Percentiles rank a stretch among this genome's conserved stretches.
These are phyloP conservation scores for Hypoxylon sp. DNA, from an alignment of 2,329 filamentous ascomycete species.

Conservation along the genomic window DNA sequence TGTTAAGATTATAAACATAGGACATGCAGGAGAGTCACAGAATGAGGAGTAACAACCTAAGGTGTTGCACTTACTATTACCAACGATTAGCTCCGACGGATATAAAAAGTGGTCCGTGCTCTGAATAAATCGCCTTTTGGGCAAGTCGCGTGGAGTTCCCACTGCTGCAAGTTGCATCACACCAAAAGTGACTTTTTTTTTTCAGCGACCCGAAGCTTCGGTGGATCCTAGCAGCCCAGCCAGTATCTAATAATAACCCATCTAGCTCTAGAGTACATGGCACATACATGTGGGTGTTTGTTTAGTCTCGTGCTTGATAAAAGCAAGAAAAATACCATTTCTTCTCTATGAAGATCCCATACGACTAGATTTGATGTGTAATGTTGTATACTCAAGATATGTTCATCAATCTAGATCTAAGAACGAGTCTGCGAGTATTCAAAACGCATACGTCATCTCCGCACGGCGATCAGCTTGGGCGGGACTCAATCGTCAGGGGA, in stretches of 20 bases:
- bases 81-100: no score
- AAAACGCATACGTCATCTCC: conserved; percentile 30
- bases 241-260: conserved; percentile 32
- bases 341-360: no score
- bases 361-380: no score
- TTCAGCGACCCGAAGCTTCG: conserved; percentile 23
- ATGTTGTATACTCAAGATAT: no score
- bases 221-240: conserved; percentile 25
- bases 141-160: conserved; percentile 12
- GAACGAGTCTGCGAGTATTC: not conserved
- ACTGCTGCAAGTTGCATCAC: conserved; percentile 20
- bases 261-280: no score
- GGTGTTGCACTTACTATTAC: no score
- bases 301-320: conserved; percentile 1
- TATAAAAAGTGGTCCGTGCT: conserved; percentile 8
- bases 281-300: not conserved
- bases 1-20: no score
- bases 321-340: no score
- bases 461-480: conserved; percentile 15
- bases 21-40: no score
- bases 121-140: conserved; percentile 22
- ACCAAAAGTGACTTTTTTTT: conserved; percentile 10
- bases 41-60: no score
- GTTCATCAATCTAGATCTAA: no score
- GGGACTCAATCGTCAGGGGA: conserved; percentile 24